Evolutionary conservation across 129 eudicot genomes (phyloP).

Genomic region (Flaveria ramosissima): DNA sequence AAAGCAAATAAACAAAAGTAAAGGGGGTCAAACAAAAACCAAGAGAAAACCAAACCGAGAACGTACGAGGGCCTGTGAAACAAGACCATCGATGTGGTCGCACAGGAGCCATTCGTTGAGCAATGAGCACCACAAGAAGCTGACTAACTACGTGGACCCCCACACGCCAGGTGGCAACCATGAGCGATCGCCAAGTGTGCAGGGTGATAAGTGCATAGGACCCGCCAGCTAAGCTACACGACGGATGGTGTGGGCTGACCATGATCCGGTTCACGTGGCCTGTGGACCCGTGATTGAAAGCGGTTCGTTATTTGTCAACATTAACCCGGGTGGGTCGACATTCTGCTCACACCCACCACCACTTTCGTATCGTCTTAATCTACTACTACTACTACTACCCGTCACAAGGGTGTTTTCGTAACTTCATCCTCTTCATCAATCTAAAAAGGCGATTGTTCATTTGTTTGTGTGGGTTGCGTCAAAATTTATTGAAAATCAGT

Average conservation of each 20-base stretch:
- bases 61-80: not conserved
- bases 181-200: conserved; percentile 30
- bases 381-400: too few species aligned
- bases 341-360: conserved; percentile 21
- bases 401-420: not conserved
- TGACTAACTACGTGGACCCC: conserved; percentile 28
- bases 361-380: conserved; percentile 9
- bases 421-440: not conserved
- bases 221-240: conserved; percentile 36
- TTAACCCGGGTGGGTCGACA: conserved; percentile 35
- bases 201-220: conserved; percentile 13
- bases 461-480: not conserved
- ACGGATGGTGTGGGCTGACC: conserved; percentile 37
- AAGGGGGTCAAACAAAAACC: too few species aligned
- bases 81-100: conserved; percentile 22
- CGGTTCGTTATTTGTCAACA: conserved; percentile 25
- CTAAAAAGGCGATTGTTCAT: not conserved
- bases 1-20: too few species aligned
- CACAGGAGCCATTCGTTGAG: conserved; percentile 28
- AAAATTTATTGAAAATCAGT: too few species aligned
- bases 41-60: too few species aligned
- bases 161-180: conserved; percentile 36
- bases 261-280: conserved; percentile 44
- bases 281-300: conserved; percentile 34
- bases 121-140: conserved; percentile 24